phyloP scores from a whole-genome alignment of 495 filamentous ascomycete genomes.

The Talaromyces wortmannii region DNA sequence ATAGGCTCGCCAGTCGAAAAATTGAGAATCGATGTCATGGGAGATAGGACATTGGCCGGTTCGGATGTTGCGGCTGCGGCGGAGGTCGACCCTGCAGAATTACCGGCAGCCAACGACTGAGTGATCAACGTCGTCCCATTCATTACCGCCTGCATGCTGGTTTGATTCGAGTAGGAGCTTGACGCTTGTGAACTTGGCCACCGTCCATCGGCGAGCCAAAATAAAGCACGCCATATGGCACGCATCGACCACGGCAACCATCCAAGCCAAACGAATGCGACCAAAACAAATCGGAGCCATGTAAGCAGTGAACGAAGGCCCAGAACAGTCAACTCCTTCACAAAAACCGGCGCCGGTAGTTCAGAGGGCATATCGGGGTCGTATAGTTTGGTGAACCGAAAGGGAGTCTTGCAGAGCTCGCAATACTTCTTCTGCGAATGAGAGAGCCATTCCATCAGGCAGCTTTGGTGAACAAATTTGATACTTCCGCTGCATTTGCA shows the following conservation, averaged over 20 bases:
- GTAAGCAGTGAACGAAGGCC: slow-evolving; percentile 59
- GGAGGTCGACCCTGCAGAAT: slow-evolving; percentile 19
- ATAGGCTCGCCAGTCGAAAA: slow-evolving; percentile 41
- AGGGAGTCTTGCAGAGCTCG: slow-evolving; percentile 97
- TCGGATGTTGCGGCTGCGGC: slow-evolving; percentile 17
- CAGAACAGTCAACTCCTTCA: slow-evolving; percentile 68
- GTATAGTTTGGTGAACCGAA: slow-evolving; percentile 97
- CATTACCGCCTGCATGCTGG: slow-evolving; percentile 10
- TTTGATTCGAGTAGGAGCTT: slow-evolving; percentile 7
- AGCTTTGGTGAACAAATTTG: slow-evolving; percentile 96
- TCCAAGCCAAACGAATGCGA: slow-evolving; percentile 80
- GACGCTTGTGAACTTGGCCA: slow-evolving; percentile 45
- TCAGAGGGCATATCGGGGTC: slow-evolving; percentile 81
- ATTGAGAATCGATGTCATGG: slow-evolving; percentile 35
- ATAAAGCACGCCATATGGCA: slow-evolving; percentile 82
- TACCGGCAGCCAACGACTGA: slow-evolving; percentile 9
- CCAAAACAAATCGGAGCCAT: slow-evolving; percentile 71
- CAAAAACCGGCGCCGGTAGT: slow-evolving; percentile 73
- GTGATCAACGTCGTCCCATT: slow-evolving; percentile 35
- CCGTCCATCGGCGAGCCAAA: slow-evolving; percentile 93
- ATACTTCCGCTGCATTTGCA: slow-evolving; percentile 99
- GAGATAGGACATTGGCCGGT: slow-evolving; percentile 19
- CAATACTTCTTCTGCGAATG: slow-evolving; percentile 99
- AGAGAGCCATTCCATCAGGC: slow-evolving; percentile 94
- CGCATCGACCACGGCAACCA: slow-evolving; percentile 88